phyloP scores from a whole-genome alignment of 768 basidiomycete species.

The Grammothele lineata region DNA sequence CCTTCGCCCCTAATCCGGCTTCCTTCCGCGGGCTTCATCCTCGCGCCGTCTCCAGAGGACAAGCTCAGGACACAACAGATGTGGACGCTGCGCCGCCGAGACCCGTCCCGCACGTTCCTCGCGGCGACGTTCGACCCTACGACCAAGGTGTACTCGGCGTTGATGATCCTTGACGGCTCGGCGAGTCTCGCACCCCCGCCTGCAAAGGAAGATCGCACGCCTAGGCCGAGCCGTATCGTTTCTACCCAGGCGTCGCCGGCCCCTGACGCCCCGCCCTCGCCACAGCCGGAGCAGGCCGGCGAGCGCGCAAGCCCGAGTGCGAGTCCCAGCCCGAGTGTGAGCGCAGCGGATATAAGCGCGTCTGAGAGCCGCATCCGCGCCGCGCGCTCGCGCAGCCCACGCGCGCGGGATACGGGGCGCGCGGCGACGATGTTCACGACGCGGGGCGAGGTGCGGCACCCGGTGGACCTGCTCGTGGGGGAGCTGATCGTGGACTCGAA shows the following conservation, averaged over 20 bases:
- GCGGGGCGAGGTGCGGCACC: slow-evolving; percentile 55
- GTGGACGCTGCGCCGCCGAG: slow-evolving; percentile 61
- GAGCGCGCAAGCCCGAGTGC: background rate
- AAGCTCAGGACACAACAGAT: slow-evolving; percentile 35
- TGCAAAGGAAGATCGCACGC: slow-evolving; percentile 32
- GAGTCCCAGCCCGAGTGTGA: background rate
- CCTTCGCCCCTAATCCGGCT: slow-evolving; percentile 65
- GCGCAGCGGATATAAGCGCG: slow-evolving; percentile 3
- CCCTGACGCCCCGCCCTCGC: background rate
- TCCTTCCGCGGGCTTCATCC: slow-evolving; percentile 60
- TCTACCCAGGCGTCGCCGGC: background rate
- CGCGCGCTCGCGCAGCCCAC: slow-evolving; percentile 28
- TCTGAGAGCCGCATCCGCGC: slow-evolving; percentile 16
- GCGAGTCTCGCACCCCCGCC: slow-evolving; percentile 10
- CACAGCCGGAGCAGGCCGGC: background rate
- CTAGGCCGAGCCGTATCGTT: slow-evolving; percentile 37
- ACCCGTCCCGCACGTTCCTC: slow-evolving; percentile 56
- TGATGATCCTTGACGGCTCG: slow-evolving; percentile 42
- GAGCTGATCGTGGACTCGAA: slow-evolving; percentile 82
- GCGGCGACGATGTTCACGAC: slow-evolving; percentile 54
- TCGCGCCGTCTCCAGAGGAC: slow-evolving; percentile 50
- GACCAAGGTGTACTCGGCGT: slow-evolving; percentile 46
- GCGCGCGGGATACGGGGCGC: slow-evolving; percentile 26
- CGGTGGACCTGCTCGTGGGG: slow-evolving; percentile 69
- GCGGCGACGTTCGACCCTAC: slow-evolving; percentile 48